A percentile compares a stretch with the other conserved stretches of the same genome.
phyloP scores from a whole-genome alignment of 768 basidiomycete genomes.

The Mycena latifolia region DNA sequence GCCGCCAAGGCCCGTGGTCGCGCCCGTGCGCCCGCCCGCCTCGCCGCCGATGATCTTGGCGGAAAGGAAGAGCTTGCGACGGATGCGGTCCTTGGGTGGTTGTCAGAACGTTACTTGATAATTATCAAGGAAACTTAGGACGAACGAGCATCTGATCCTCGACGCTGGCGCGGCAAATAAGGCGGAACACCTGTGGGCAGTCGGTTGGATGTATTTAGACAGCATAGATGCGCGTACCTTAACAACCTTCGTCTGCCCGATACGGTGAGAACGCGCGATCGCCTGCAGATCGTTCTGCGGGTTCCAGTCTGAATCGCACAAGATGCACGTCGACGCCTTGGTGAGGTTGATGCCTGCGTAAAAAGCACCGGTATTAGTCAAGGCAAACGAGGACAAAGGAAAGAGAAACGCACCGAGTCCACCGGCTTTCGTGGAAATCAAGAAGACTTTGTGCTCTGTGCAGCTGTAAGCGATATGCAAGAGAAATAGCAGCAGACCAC shows the following conservation, averaged over 20 bases:
- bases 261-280: conserved; percentile 87
- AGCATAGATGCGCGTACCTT: conserved; percentile 51
- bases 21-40: conserved; percentile 46
- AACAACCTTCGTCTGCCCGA: conserved; percentile 81
- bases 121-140: background rate
- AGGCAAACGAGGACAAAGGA: background rate
- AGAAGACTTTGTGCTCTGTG: conserved; percentile 73
- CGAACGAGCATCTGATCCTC: conserved; percentile 77
- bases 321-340: conserved; percentile 83
- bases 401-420: conserved; percentile 64
- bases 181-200: conserved; percentile 66
- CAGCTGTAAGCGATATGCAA: conserved; percentile 13
- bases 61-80: conserved; percentile 77
- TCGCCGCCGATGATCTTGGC: conserved; percentile 69
- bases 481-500: conserved; percentile 31
- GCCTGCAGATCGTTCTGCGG: conserved; percentile 88
- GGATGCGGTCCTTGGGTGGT: conserved; percentile 64
- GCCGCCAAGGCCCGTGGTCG: conserved; percentile 47
- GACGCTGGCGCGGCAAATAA: conserved; percentile 77
- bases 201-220: background rate
- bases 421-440: conserved; percentile 80
- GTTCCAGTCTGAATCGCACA: conserved; percentile 82
- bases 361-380: conserved; percentile 32
- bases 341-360: conserved; percentile 82
- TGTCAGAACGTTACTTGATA: background rate